phyloP scores from a whole-genome alignment of 805 yeast species.

The Starmerella apis region DNA sequence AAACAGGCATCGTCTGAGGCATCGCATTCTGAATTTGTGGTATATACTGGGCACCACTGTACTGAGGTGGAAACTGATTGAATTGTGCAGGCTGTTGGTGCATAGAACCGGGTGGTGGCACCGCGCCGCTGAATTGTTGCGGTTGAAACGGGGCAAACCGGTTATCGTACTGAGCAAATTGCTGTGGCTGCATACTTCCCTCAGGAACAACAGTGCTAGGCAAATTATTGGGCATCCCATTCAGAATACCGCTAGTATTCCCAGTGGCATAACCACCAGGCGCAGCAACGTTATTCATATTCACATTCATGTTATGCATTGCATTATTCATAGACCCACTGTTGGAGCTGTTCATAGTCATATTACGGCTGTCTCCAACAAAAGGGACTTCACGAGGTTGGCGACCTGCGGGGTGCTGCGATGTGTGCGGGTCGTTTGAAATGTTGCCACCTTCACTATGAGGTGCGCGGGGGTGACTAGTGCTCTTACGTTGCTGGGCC shows the following conservation, averaged over 20 bases:
- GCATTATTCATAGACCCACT: background rate
- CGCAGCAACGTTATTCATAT: background rate
- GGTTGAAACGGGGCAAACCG: background rate
- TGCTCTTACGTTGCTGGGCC: constrained; percentile 33
- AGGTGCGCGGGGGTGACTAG: constrained; percentile 4
- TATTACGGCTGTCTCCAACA: constrained; percentile 4
- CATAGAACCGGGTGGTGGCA: background rate
- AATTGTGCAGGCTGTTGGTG: background rate
- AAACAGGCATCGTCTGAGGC: background rate
- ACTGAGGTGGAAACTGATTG: constrained; percentile 2
- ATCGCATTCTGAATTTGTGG: background rate
- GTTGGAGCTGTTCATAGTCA: background rate
- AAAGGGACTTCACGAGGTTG: constrained; percentile 1
- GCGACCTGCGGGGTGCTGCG: background rate
- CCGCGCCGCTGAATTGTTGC: background rate
- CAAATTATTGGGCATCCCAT: background rate
- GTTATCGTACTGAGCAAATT: background rate
- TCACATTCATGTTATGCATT: background rate
- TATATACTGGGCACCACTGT: background rate
- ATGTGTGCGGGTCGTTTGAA: background rate
- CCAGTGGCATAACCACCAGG: background rate
- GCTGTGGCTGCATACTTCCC: constrained; percentile 2
- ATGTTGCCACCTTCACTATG: background rate
- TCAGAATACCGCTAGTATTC: background rate
- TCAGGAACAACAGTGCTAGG: background rate